A percentile compares a stretch with the other conserved stretches of the same genome.
phyloP scores from a whole-genome alignment of 2,329 filamentous ascomycete species.

The Colletotrichum sp. region DNA sequence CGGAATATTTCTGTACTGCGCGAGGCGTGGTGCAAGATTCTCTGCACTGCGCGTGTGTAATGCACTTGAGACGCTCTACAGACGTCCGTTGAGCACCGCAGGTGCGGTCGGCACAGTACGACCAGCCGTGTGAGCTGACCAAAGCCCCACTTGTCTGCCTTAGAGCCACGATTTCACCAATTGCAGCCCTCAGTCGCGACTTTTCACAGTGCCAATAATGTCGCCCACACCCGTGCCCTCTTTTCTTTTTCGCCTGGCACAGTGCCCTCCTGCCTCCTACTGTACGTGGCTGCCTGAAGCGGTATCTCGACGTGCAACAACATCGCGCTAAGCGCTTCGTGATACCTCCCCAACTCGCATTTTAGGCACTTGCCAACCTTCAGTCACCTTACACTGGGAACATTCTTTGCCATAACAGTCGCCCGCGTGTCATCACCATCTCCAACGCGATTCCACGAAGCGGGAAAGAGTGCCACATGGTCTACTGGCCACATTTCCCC shows the following conservation, averaged over 20 bases:
- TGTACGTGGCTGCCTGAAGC: constrained; percentile 18
- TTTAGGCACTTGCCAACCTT: background rate
- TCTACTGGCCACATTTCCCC: background rate
- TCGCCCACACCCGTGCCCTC: background rate
- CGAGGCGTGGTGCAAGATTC: background rate
- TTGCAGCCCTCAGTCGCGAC: background rate
- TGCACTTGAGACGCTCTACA: background rate
- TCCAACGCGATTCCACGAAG: background rate
- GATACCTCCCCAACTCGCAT: background rate
- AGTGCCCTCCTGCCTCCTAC: background rate
- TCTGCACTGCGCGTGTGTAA: background rate
- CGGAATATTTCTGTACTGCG: background rate
- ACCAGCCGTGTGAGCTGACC: background rate
- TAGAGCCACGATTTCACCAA: background rate
- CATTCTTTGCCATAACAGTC: background rate
- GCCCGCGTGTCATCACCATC: background rate
- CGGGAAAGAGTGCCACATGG: background rate
- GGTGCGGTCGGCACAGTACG: background rate
- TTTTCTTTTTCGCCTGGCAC: background rate
- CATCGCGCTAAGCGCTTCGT: constrained; percentile 2
- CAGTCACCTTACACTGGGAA: background rate
- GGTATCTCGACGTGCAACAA: background rate
- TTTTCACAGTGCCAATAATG: background rate
- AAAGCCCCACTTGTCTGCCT: background rate
- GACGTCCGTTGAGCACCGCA: background rate